Base-by-base conservation (phyloP, 306 rosid genomes). In the Malus sylvestris region DNA sequence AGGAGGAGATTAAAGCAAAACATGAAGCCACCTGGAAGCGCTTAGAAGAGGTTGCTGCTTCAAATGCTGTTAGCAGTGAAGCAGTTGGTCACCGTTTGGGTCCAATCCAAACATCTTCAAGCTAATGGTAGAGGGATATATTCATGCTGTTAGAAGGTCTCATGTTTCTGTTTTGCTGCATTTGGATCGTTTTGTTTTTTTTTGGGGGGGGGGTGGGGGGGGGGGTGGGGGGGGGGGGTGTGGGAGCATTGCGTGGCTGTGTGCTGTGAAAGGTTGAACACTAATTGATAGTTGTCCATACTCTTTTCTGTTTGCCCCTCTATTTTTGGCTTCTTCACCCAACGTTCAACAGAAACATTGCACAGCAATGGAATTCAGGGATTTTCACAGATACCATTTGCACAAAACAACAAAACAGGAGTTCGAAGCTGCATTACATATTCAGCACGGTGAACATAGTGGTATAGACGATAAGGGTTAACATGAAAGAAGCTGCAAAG, bases 31-130 rank as follows among this genome's bases (percentile, higher is more conserved):
- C 60, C 3, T 90, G 93, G 96, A 86, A 85, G 79, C 80, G 75
- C 61, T 71, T 90, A 64, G 93, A 88, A 79, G 92, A 86, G 79
- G 60, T 88, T 80, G 91, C 91, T 74, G 80, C 89, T 44, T 74
- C 85, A 30, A 83, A 88, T 51, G 78, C 84, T 68, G 83, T 86
- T 33, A 81, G 76, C 73, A 64, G 82, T 60, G 78, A 78, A 76
- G 83, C 87, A 25, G 85, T 72, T 59, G 77, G 74, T 73, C 61
- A 85, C 22, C 10, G 7, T 46, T 68, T 58, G 23, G 29, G 25
- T 65, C 23, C 84, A 9, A 11, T 53, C 68, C 63, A 67, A 55
- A 79, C 79, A 78, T 52, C 77, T 57, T 78, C 73, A 40, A 27
- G 61, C 60, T 73, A 71, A 65, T 75, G 82, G 67, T 16, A 52